Evolutionary conservation across 169 alveolate genomes (phyloP).

Genomic region (Plasmodium adleri): DNA sequence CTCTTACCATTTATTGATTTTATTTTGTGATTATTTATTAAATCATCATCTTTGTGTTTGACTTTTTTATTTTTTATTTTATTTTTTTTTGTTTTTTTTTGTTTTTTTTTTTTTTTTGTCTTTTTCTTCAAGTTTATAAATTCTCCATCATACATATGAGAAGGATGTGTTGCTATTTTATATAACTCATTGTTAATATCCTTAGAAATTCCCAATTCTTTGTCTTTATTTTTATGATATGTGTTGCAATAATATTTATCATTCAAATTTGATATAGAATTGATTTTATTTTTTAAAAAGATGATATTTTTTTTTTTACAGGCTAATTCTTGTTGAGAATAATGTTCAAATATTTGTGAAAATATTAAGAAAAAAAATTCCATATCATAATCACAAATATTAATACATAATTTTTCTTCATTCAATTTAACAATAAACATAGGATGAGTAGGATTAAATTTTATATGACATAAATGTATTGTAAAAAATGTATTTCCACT

Average conservation of each 20-base stretch:
- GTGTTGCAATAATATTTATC: conserved; percentile 15
- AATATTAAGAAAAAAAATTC: conserved; percentile 62
- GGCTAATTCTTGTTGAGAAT: conserved; percentile 18
- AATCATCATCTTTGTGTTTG: neutral
- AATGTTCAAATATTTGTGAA: conserved; percentile 53
- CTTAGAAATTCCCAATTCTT: neutral
- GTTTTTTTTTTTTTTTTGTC: too few relatives aligned
- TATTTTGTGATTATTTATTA: too few relatives aligned
- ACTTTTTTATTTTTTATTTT: neutral
- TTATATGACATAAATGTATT: conserved; percentile 62
- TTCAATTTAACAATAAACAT: conserved; percentile 51
- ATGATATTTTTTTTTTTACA: conserved; percentile 43
- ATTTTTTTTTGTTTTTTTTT: too few relatives aligned
- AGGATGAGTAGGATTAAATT: conserved; percentile 63
- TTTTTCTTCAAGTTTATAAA: too few relatives aligned
- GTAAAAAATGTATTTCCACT: conserved; percentile 56
- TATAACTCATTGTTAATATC: neutral
- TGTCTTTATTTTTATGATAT: too few relatives aligned
- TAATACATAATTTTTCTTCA: conserved; percentile 47
- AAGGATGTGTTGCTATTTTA: neutral
- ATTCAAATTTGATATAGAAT: conserved; percentile 38
- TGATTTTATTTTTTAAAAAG: conserved; percentile 63
- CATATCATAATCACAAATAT: conserved; percentile 74
- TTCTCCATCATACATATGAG: too few relatives aligned
- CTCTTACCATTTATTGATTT: too few relatives aligned